A percentile compares a stretch with the other conserved stretches of the same genome.
Evolutionary conservation across 768 basidiomycete genomes (phyloP).

Genomic region (Crucibulum laeve): DNA sequence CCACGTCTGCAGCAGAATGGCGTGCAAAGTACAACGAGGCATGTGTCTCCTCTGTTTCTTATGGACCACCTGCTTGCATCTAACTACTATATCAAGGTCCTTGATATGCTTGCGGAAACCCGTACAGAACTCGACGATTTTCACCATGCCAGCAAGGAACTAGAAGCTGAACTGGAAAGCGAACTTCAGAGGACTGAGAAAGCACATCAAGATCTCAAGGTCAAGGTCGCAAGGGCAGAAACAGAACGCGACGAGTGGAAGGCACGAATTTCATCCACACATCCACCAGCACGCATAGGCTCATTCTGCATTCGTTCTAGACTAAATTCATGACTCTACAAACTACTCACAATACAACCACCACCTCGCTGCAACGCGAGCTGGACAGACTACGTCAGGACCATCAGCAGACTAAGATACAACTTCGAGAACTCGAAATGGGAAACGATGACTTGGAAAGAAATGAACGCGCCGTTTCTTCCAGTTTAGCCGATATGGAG

Average conservation of each 20-base stretch:
- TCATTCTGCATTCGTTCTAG: conserved; percentile 27
- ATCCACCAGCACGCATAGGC: conserved; percentile 1
- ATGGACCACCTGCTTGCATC: background rate
- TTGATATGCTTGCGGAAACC: conserved; percentile 82
- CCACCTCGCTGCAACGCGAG: conserved; percentile 88
- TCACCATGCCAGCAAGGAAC: conserved; percentile 81
- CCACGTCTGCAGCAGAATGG: conserved; percentile 61
- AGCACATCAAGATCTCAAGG: conserved; percentile 73
- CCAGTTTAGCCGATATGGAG: conserved; percentile 80
- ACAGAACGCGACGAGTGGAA: conserved; percentile 90
- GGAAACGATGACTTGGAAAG: conserved; percentile 97
- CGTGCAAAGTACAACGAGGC: conserved; percentile 74
- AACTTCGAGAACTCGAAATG: conserved; percentile 88
- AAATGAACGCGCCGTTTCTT: conserved; percentile 85
- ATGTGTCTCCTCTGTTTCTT: conserved; percentile 7
- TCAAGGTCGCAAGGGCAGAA: conserved; percentile 67
- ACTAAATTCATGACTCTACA: conserved; percentile 84
- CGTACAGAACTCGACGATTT: conserved; percentile 85
- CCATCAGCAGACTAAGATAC: conserved; percentile 64
- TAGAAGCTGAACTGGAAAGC: conserved; percentile 89
- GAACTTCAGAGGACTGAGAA: conserved; percentile 88
- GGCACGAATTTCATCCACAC: conserved; percentile 39
- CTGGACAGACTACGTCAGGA: conserved; percentile 78
- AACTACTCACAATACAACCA: conserved; percentile 87
- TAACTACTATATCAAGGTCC: conserved; percentile 44